Evolutionary conservation across 2,329 filamentous ascomycete species (phyloP), one percentile per base, ranked within the genome.

Genomic region (Verticillium tricorpus): DNA sequence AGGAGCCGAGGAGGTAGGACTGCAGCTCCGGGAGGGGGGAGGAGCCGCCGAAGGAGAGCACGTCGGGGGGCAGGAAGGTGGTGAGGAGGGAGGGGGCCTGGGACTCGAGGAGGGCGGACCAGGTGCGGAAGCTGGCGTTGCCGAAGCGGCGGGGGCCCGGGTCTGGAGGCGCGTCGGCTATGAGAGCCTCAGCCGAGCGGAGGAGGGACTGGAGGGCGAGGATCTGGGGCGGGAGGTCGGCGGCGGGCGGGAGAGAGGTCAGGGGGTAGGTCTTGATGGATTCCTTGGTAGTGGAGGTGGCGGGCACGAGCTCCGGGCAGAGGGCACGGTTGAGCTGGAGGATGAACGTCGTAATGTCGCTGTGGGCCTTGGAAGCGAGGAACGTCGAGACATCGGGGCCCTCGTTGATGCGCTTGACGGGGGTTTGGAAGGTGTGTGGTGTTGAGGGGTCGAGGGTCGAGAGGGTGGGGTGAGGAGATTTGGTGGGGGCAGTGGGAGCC

Each of bases 271-370:
- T 80, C 66, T 85, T 83, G 54, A 79, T 72, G 56, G 72, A 73
- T 19, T 73, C 71, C 63, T 74, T 72, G 60, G 74, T 69, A 66
- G 75, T 69, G 22, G 74, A 73, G 14, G 60, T 60, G 40, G 75
- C 72, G 2, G 71, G 63, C 2, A 71, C 68, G 67, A 83, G 87
- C 22, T 86, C 80, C 0, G 94, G 93, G 67, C 94, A 91, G 77
- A 98, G 86, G 12, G 93, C 85, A 62, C 89, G 87, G 74, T 97
- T 98, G 57, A 99, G 87, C 77, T 98, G 95, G 67, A 96, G 82
- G 56, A 98, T 80, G 73, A 97, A 98, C 56, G 86, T 84, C 74
- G 92, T 90, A 60, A 99, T 91, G 72, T 97, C 92, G 62, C 87
- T 84, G 77, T 98, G 97, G 55, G 92, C 95, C 67, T 85, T 86